Conservation (phyloP, 2,329 filamentous ascomycete genomes). For the Trichoderma sp. region DNA sequence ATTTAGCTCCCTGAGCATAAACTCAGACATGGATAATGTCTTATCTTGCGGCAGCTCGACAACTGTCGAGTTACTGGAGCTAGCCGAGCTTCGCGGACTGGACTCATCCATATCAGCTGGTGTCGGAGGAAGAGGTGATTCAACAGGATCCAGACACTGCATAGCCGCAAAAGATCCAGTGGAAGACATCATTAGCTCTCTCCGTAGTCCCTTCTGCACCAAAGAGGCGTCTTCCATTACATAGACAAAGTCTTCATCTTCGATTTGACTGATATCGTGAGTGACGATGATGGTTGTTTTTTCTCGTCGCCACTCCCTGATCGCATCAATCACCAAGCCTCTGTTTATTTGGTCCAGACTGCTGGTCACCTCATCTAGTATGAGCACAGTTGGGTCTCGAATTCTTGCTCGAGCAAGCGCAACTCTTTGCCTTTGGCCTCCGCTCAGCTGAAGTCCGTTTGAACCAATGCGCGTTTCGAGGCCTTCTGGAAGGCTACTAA, state of each 20-base stretch:
- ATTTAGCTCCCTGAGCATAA: neutral
- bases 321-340: constrained; percentile 65
- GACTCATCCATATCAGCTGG: constrained; percentile 18
- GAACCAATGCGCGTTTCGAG: constrained; percentile 68
- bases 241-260: constrained; percentile 70
- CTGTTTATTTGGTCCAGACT: constrained; percentile 75
- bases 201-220: constrained; percentile 64
- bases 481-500: constrained; percentile 64
- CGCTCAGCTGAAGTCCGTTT: constrained; percentile 70
- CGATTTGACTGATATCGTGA: constrained; percentile 78
- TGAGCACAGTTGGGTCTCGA: constrained; percentile 72
- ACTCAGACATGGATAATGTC: neutral
- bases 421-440: constrained; percentile 79
- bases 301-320: constrained; percentile 70
- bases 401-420: constrained; percentile 76
- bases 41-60: neutral
- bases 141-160: constrained; percentile 31
- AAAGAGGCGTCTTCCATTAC: constrained; percentile 69
- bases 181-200: constrained; percentile 47
- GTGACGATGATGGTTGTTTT: constrained; percentile 94
- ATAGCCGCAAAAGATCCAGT: constrained; percentile 45
- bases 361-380: constrained; percentile 86
- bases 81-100: neutral
- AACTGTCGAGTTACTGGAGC: neutral
- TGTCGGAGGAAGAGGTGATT: neutral